Evolutionary conservation across 805 yeast genomes (phyloP), one percentile per base, ranked within the genome.

Genomic region (Ogataea sp.): DNA sequence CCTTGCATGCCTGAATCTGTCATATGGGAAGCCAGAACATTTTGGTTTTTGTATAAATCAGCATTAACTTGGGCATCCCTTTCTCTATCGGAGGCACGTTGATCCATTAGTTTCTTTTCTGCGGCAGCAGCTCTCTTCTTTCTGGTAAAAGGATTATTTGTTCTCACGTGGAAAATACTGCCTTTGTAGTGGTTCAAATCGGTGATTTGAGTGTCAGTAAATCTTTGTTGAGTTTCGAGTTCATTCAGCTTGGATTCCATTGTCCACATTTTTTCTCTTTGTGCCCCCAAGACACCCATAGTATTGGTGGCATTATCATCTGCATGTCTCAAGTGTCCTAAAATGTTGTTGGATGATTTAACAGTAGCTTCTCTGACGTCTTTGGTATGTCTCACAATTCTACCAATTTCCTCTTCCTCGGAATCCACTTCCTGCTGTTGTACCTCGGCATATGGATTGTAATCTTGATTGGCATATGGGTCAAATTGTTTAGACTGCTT

Each of bases 221-320:
- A 74, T 49, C 78, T 68, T 42, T 85, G 84, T 56, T 88, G 96
- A 3, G 86, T 80, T 42, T 80, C 83, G 38, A 94, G 86, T 39
- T 84, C 64, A 39, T 83, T 75, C 48, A 90, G 65, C 47, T 80
- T 80, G 47, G 76, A 75, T 56, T 93, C 96, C 17, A 89, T 79
- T 52, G 76, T 78, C 58, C 82, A 84, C 46, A 93, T 67, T 36
- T 86, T 70, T 56, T 88, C 96, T 41, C 93, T 79, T 60, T 93
- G 97, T n/a, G 89, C 75, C 20, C 98, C 98, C 36, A 93, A 70
- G 77, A 86, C 77, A 23, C 96, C 97, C 45, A 90, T 62, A 0
- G 97, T 83, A 56, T 90, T 89, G 45, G 80, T 67, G 28, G 87
- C 90, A 6, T 81, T 68, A 43, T 73, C 74, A 52, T 81, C 87